Evolutionary conservation across 2,329 filamentous ascomycete species (phyloP).

Genomic region (Hortaea werneckii): DNA sequence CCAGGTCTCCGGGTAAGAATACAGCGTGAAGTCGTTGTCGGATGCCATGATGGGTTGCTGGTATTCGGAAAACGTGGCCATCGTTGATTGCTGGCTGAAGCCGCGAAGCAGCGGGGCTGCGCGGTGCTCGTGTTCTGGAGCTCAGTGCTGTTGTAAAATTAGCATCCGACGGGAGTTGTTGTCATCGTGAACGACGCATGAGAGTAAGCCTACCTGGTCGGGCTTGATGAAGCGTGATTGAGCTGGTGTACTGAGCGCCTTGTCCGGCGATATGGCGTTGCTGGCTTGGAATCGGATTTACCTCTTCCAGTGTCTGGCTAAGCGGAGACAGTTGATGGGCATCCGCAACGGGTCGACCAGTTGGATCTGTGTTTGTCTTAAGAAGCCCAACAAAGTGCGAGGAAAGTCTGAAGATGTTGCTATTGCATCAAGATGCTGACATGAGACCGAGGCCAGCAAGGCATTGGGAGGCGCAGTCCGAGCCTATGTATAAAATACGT

Average conservation of each 20-base stretch:
- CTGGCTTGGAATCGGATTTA: no score
- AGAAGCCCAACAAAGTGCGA: neutral
- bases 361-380: conserved; percentile 12
- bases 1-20: conserved; percentile 22
- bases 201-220: neutral
- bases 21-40: conserved; percentile 24
- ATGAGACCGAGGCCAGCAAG: conserved; percentile 9
- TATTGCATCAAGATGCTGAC: conserved; percentile 5
- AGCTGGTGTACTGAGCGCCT: no score
- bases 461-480: conserved; percentile 17
- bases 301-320: neutral
- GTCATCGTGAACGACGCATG: neutral
- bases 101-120: conserved; percentile 1
- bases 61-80: conserved; percentile 23
- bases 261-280: no score
- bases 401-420: neutral
- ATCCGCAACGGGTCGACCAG: neutral
- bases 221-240: no score
- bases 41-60: conserved; percentile 17
- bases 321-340: neutral
- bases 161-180: neutral
- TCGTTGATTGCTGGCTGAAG: conserved; percentile 9
- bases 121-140: no score
- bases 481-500: conserved; percentile 22
- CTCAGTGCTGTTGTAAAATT: neutral